A percentile compares a stretch with the other conserved stretches of the same genome.
Conservation (phyloP, 2,329 filamentous ascomycete genomes). For the Fusarium longipes region DNA sequence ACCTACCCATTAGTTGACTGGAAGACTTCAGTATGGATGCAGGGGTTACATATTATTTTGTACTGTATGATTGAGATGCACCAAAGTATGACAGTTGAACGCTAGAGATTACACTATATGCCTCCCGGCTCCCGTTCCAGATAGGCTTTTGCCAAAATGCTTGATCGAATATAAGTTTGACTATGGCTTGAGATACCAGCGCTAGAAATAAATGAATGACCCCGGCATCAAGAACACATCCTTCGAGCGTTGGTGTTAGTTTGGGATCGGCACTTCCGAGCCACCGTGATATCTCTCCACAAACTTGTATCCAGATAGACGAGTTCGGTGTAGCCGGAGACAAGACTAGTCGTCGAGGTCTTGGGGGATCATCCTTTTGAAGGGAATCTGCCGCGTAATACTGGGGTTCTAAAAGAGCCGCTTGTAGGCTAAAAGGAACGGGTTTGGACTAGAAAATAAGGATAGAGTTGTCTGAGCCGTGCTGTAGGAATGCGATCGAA, state of each 20-base stretch:
- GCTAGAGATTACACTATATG: background rate
- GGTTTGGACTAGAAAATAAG: slow-evolving; percentile 9
- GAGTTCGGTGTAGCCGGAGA: slow-evolving; percentile 31
- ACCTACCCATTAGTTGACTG: background rate
- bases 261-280: slow-evolving; percentile 20
- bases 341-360: slow-evolving; percentile 16
- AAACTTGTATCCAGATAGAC: slow-evolving; percentile 26
- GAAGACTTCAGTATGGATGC: too few species aligned
- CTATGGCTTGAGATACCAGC: background rate
- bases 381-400: slow-evolving; percentile 18
- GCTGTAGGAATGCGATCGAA: slow-evolving; percentile 24
- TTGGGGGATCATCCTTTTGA: background rate
- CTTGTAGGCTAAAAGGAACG: slow-evolving; percentile 2
- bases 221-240: slow-evolving; percentile 5
- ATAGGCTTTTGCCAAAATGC: slow-evolving; percentile 5
- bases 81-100: background rate
- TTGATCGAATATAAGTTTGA: slow-evolving; percentile 21
- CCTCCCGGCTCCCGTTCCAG: background rate
- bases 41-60: too few species aligned
- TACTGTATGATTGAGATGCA: background rate
- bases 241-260: background rate
- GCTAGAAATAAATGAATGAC: background rate
- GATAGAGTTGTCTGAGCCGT: slow-evolving; percentile 15
- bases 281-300: slow-evolving; percentile 5
- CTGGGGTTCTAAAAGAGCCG: slow-evolving; percentile 5